Evolutionary conservation across 176 grass and related monocot species (phyloP).

Genomic region (Olyra latifolia): DNA sequence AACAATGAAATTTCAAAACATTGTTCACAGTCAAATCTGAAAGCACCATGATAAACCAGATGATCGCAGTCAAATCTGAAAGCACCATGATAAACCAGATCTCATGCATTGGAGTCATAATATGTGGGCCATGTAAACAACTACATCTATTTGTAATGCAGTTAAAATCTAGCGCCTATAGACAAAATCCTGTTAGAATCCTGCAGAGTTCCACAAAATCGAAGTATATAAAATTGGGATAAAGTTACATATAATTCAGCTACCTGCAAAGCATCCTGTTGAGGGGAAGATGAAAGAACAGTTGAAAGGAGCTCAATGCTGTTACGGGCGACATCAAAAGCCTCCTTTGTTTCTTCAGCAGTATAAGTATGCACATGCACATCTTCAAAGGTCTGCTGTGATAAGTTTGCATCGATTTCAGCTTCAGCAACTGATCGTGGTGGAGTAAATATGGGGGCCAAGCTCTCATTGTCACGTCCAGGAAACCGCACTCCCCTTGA

Average conservation of each 20-base stretch:
- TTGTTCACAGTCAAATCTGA: neutral
- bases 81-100: neutral
- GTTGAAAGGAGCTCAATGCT: constrained; percentile 91
- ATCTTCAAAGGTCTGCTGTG: constrained; percentile 62
- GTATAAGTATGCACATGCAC: constrained; percentile 63
- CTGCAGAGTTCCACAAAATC: neutral
- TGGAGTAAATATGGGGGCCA: constrained; percentile 80
- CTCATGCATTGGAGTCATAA: neutral
- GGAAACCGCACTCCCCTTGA: constrained; percentile 92
- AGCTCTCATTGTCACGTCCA: constrained; percentile 75
- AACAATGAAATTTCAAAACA: neutral
- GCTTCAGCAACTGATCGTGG: constrained; percentile 63
- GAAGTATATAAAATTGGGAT: constrained; percentile 12
- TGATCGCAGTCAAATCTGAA: constrained; percentile 1
- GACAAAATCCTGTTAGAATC: neutral
- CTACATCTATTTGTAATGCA: neutral
- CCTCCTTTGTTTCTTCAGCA: constrained; percentile 77
- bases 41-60: neutral
- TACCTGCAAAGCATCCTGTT: constrained; percentile 94
- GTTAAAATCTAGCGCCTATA: neutral
- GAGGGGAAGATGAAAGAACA: constrained; percentile 89
- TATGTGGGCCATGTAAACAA: neutral
- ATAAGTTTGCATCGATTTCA: constrained; percentile 46
- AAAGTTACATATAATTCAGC: constrained; percentile 32
- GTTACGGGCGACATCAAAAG: constrained; percentile 89